Evolutionary conservation across 1,284 basidiomycete species (phyloP), one percentile per base, ranked within the genome.

Genomic region (Sutorius eximius): DNA sequence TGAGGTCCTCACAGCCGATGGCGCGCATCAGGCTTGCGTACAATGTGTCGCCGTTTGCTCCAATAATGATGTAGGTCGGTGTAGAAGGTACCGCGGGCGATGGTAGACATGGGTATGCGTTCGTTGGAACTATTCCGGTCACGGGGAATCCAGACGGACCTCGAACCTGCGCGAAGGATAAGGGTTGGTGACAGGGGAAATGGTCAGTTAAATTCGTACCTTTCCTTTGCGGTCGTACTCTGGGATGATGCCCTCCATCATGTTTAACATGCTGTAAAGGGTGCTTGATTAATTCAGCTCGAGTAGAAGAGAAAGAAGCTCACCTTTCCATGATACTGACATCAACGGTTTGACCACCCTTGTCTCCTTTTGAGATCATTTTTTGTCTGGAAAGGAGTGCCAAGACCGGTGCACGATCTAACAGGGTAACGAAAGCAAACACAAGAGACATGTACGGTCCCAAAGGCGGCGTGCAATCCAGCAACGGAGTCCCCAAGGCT

Each of bases 201-300:
- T 5, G 24, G 24, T 27, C 24, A 27, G 5, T 5, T 37, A 38
- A 46, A 11, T 5, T 12, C 46, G 12, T 60, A 82, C 82, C 71
- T 83, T 85, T 56, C 80, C 80, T 63, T 84, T 87, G 53, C 86
- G 82, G 62, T 86, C 83, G 56, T 85, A 87, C 67, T 86, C 86
- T n/a, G 86, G 86, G 45, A 87, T 81, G 57, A 88, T 81, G 3
- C 86, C 86, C 64, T 88, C 86, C 86, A 87, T 88, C 36, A 87
- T 68, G 63, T 87, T 88, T 10, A 88, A 70, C 85, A 88, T 87
- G 62, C 86, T 64, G 34, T 13, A 16, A n/a, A 42, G 44, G 2
- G 43, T 30, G n/a, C 18, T 60, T 30, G 33, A 32, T 29, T 10
- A 34, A 18, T 18, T 20, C 0, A 1, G 32, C 36, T 20, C 0